A percentile compares a stretch with the other conserved stretches of the same genome.
Evolutionary conservation across 1,284 basidiomycete species (phyloP).

Genomic region (Boletellus deceptivus): DNA sequence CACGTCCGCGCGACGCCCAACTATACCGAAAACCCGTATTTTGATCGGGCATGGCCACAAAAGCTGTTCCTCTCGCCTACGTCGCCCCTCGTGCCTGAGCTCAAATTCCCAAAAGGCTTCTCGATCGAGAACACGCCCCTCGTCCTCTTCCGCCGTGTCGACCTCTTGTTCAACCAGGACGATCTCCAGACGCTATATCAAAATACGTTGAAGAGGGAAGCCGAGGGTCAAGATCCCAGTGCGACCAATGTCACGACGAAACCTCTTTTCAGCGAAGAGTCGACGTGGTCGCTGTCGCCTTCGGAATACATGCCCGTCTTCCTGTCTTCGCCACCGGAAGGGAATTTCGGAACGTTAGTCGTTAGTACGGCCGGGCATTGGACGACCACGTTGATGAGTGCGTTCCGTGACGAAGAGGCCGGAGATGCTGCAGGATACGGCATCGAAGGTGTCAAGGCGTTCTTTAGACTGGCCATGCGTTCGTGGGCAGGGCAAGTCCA

Average conservation of each 20-base stretch:
- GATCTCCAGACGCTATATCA: conserved; percentile 50
- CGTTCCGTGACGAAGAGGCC: conserved; percentile 40
- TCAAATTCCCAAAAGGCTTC: conserved; percentile 48
- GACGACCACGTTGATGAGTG: conserved; percentile 55
- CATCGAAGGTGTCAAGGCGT: conserved; percentile 49
- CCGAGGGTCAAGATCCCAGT: conserved; percentile 11
- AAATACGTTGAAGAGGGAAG: conserved; percentile 14
- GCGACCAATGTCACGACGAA: conserved; percentile 16
- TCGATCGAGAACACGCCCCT: conserved; percentile 56
- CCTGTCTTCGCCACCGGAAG: conserved; percentile 43
- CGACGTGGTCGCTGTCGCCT: conserved; percentile 51
- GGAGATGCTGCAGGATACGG: conserved; percentile 41
- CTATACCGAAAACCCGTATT: conserved; percentile 51
- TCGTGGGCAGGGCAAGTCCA: conserved; percentile 54
- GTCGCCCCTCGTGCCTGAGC: conserved; percentile 40
- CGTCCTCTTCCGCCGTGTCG: conserved; percentile 61
- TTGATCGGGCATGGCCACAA: conserved; percentile 63
- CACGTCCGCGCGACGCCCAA: conserved; percentile 63
- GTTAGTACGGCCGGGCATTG: conserved; percentile 66
- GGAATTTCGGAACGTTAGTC: conserved; percentile 57
- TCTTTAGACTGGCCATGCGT: conserved; percentile 54
- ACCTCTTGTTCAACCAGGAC: conserved; percentile 51
- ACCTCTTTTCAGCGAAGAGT: conserved; percentile 54
- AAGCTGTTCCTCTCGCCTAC: conserved; percentile 55
- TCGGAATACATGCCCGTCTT: conserved; percentile 52